phyloP scores from a whole-genome alignment of 148 eudicot genomes.

The Rhododendron simsii region DNA sequence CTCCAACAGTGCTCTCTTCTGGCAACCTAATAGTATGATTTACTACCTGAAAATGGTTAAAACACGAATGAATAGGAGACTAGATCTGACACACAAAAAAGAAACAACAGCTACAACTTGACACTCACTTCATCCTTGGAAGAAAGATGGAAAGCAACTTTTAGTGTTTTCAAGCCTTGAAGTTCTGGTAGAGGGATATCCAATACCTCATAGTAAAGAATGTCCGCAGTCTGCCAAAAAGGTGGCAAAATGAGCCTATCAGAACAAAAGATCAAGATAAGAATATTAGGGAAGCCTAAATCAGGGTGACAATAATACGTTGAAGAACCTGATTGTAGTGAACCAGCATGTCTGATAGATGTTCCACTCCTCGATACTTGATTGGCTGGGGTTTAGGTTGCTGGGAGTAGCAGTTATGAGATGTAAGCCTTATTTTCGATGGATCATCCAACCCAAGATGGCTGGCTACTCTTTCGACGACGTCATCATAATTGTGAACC shows the following conservation, averaged over 20 bases:
- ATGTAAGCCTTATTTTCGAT: conserved; percentile 84
- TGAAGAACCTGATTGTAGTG: conserved; percentile 73
- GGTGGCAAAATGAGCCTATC: conserved; percentile 8
- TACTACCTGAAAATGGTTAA: conserved; percentile 44
- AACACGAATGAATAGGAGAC: conserved; percentile 2
- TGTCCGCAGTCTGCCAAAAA: conserved; percentile 72
- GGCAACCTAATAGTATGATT: conserved; percentile 70
- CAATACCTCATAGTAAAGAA: conserved; percentile 88
- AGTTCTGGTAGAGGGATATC: conserved; percentile 93
- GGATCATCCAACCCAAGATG: conserved; percentile 78
- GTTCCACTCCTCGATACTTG: conserved; percentile 65
- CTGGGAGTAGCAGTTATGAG: conserved; percentile 90
- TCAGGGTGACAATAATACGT: background rate
- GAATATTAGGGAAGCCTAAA: background rate
- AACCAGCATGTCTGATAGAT: conserved; percentile 72
- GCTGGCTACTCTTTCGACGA: conserved; percentile 76
- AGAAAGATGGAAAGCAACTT: conserved; percentile 70
- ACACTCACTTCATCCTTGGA: conserved; percentile 68
- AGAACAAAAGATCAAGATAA: background rate
- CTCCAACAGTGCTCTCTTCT: conserved; percentile 74
- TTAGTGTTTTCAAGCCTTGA: conserved; percentile 67
- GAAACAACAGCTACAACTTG: background rate
- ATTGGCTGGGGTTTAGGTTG: conserved; percentile 84
- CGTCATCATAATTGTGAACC: conserved; percentile 75
- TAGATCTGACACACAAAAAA: background rate